A percentile compares a stretch with the other conserved stretches of the same genome.
Evolutionary conservation across 73 alveolate species (phyloP).

Genomic region (Paramecium octaurelia): DNA sequence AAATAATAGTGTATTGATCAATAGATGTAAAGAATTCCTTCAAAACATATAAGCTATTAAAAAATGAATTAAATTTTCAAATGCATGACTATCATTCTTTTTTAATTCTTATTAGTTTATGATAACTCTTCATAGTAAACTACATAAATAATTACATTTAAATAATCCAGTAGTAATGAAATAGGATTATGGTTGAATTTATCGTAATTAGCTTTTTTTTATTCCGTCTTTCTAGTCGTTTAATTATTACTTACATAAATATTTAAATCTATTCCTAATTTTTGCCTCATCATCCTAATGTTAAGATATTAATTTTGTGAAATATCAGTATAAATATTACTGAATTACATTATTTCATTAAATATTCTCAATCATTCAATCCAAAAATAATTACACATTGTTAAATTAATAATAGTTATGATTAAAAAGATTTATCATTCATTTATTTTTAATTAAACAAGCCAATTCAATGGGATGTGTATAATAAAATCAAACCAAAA

Average conservation of each 20-base stretch:
- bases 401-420: not conserved
- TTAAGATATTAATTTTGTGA: not conserved
- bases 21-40: not conserved
- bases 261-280: not conserved
- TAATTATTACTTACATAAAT: not conserved
- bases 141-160: too few species aligned
- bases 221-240: too few species aligned
- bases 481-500: not conserved
- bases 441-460: not conserved
- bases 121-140: too few species aligned
- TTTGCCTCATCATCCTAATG: not conserved
- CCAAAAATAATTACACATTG: not conserved
- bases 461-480: not conserved
- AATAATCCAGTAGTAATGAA: too few species aligned
- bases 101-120: not conserved
- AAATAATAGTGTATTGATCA: not conserved
- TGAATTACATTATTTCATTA: not conserved
- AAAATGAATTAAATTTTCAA: slow-evolving; percentile 2
- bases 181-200: not conserved
- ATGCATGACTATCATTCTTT: not conserved
- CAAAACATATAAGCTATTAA: not conserved
- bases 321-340: not conserved
- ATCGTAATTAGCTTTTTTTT: too few species aligned
- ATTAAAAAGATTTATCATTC: not conserved
- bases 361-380: not conserved